Percentiles rank a stretch among this genome's conserved stretches.
Conservation (phyloP, 2,329 filamentous ascomycete genomes). For the Scytalidium lignicola region DNA sequence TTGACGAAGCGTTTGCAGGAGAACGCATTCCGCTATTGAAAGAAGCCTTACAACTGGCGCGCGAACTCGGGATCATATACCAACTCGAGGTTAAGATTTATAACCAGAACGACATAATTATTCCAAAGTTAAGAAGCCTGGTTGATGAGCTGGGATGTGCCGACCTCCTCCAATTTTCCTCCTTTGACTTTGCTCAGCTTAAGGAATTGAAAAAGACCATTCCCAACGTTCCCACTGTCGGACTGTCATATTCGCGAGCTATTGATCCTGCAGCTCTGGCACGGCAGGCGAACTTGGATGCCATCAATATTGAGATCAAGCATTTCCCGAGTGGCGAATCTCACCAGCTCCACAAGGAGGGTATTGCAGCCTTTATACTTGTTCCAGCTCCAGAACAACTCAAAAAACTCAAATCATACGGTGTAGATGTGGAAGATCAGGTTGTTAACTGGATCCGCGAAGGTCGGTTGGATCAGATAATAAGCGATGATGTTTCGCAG, state of each 20-base stretch:
- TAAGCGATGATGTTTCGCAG: slow-evolving; percentile 2
- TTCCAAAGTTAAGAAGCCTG: slow-evolving; percentile 1
- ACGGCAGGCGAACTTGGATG: slow-evolving; percentile 1
- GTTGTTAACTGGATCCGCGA: neutral
- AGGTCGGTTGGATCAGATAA: neutral
- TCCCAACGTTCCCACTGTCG: neutral
- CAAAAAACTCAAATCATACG: neutral
- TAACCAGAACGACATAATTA: neutral
- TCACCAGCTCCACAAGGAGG: neutral
- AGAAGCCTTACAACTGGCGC: neutral
- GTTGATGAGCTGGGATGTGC: neutral
- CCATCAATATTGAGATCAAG: slow-evolving; percentile 1
- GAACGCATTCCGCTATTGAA: neutral
- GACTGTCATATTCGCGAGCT: neutral
- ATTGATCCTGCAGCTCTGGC: slow-evolving; percentile 1
- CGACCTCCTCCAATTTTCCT: slow-evolving; percentile 1
- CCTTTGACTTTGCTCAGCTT: slow-evolving; percentile 1
- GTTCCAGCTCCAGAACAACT: neutral
- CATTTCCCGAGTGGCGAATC: slow-evolving; percentile 1
- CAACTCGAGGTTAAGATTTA: slow-evolving; percentile 2
- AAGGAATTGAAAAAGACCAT: neutral
- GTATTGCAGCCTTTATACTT: neutral
- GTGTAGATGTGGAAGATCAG: slow-evolving; percentile 1
- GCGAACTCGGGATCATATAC: slow-evolving; percentile 1
- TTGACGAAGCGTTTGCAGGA: neutral